Conservation (phyloP, 495 filamentous ascomycete species). For the Polyplosphaeria fusca region DNA sequence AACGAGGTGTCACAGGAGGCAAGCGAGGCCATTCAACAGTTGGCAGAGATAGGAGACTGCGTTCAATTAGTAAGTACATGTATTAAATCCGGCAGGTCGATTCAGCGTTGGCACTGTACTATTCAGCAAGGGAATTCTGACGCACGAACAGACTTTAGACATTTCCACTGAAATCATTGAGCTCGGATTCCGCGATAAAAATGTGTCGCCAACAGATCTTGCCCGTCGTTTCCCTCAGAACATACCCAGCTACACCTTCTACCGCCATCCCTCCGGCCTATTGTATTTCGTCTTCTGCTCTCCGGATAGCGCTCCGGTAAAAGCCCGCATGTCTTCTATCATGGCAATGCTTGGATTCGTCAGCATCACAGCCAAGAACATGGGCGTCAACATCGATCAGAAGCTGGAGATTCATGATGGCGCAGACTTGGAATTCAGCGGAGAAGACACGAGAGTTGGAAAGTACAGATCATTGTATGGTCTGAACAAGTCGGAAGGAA, state of each 20-base stretch:
- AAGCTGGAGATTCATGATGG: conserved; percentile 25
- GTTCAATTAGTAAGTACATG: conserved; percentile 12
- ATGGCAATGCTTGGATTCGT: conserved; percentile 21
- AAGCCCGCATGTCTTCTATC: conserved; percentile 17
- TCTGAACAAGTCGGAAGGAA: neutral
- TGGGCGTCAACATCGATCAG: conserved; percentile 13
- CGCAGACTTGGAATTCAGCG: conserved; percentile 10
- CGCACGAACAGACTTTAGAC: conserved; percentile 3
- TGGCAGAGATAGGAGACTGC: conserved; percentile 4
- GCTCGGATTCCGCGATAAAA: conserved; percentile 1
- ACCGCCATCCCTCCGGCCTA: conserved; percentile 1
- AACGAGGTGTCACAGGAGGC: conserved; percentile 7
- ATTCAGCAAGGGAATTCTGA: neutral
- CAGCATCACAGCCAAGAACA: conserved; percentile 19
- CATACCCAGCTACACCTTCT: conserved; percentile 22
- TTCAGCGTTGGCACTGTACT: too few relatives aligned
- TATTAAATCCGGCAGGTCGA: neutral
- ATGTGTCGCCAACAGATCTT: neutral
- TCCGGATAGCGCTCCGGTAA: conserved; percentile 11
- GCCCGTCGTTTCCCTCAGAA: conserved; percentile 1
- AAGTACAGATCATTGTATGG: conserved; percentile 7
- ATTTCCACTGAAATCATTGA: conserved; percentile 5
- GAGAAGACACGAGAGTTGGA: conserved; percentile 6
- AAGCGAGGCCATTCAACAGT: neutral
- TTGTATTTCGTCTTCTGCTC: conserved; percentile 23